phyloP scores from a whole-genome alignment of 768 basidiomycete genomes.

The Termitomyces eurrhizus region DNA sequence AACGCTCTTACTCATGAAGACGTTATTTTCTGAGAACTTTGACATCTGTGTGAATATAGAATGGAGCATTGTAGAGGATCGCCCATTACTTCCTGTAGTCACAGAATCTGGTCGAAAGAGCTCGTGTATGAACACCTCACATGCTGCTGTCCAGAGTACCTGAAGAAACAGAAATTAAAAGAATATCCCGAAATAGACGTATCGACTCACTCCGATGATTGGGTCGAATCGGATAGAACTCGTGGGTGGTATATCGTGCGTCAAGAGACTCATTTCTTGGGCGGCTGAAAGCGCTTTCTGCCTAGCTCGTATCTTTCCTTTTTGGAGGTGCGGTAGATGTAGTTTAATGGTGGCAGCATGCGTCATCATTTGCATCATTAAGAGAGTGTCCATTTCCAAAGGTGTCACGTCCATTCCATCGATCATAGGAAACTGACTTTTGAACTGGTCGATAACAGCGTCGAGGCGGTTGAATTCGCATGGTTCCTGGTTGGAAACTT shows the following conservation, averaged over 20 bases:
- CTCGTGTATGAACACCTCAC: constrained; percentile 17
- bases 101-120: constrained; percentile 8
- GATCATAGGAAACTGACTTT: constrained; percentile 18
- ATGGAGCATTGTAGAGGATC: constrained; percentile 11
- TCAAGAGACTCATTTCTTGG: constrained; percentile 15
- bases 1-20: constrained; percentile 15
- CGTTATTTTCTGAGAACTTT: constrained; percentile 13
- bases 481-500: constrained; percentile 3
- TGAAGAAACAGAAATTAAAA: not conserved
- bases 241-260: constrained; percentile 9
- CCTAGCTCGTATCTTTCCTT: constrained; percentile 14
- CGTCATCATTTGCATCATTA: constrained; percentile 29
- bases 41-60: constrained; percentile 16
- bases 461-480: constrained; percentile 11
- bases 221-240: constrained; percentile 14
- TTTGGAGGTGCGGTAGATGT: constrained; percentile 9
- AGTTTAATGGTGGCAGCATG: constrained; percentile 30
- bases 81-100: constrained; percentile 5
- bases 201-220: constrained; percentile 14
- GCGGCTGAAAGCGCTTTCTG: constrained; percentile 15
- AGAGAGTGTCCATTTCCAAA: constrained; percentile 18
- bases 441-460: constrained; percentile 19
- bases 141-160: constrained; percentile 18
- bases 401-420: constrained; percentile 17
- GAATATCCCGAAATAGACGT: not conserved